These are phyloP conservation scores for Escallonia herrerae DNA, from an alignment of 129 eudicot genomes.

Conservation along the genomic window DNA sequence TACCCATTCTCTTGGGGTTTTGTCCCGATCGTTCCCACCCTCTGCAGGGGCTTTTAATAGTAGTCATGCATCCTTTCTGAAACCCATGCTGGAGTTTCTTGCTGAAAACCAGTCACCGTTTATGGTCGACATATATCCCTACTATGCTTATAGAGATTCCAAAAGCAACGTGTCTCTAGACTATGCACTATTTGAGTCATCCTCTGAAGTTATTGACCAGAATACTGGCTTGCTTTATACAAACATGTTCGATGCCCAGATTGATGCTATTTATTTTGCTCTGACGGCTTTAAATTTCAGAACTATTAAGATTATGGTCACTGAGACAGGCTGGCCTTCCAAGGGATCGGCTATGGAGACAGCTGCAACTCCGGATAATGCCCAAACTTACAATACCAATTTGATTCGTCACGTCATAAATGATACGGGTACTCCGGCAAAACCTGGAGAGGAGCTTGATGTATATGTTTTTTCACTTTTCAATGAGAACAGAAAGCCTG, in stretches of 20 bases:
- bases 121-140: constrained; percentile 72
- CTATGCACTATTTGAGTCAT: constrained; percentile 79
- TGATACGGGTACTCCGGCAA: constrained; percentile 84
- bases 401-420: constrained; percentile 79
- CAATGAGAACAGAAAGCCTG: constrained; percentile 90
- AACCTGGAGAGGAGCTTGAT: constrained; percentile 71
- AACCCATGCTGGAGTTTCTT: constrained; percentile 77
- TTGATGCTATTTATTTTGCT: constrained; percentile 82
- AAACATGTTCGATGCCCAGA: constrained; percentile 87
- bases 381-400: constrained; percentile 80
- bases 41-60: constrained; percentile 92
- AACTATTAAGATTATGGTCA: constrained; percentile 66
- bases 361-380: constrained; percentile 87
- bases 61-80: constrained; percentile 52
- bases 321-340: constrained; percentile 98
- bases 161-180: constrained; percentile 74
- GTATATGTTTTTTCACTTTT: constrained; percentile 75
- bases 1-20: constrained; percentile 76
- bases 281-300: constrained; percentile 57
- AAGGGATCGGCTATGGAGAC: constrained; percentile 80
- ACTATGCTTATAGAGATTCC: constrained; percentile 78
- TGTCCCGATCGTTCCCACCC: constrained; percentile 93
- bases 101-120: constrained; percentile 83
- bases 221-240: constrained; percentile 89
- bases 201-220: constrained; percentile 86